Base-by-base conservation (phyloP, 1,284 basidiomycete species). In the Pseudomicrostroma phylloplanum region DNA sequence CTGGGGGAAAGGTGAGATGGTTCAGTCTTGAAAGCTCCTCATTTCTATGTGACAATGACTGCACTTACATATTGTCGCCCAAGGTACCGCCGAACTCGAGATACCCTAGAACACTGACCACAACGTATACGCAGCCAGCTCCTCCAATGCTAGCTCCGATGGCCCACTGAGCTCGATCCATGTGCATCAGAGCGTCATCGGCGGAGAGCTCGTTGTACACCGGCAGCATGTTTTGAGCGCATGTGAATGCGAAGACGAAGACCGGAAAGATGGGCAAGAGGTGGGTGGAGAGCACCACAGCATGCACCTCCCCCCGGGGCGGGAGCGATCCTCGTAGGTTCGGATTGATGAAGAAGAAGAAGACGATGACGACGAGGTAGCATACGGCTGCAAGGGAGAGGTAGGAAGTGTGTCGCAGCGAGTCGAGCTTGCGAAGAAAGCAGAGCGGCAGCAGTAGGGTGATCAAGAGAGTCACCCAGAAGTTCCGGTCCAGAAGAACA, bases 71-170 rank as follows among this genome's bases (percentile, higher is more conserved):
- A 61, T 79, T 79, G 56, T 70, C 68, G 17, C 67, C 67, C 2
- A 76, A 72, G 73, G 87, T 88, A 55, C 87, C 87, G 1, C 96
- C 96, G 80, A 99, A 99, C 0, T 94, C 96, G 49, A 96, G 82
- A 80, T 98, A 98, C 0, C 96, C 96, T 69, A 94, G 87, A 15
- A 73, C 68, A 4, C 71, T 77, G 1, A 79, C 73, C 43, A 62
- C 65, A 39, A 23, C 19, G 66, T 79, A 81, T 1, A 78, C 72
- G 21, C 67, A 3, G 0, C 70, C 79, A 1, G 76, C 78, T 1
- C 70, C 84, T 13, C 92, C 91, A 69, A 99, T 92, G 2, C 91
- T 90, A 0, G 87, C 83, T 8, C 86, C 86, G 62, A 96, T 89
- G 61, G 96, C 86, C n/a, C 85, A 82, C 78, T 96, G 94, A 85